Evolutionary conservation across 495 filamentous ascomycete species (phyloP).

Genomic region (Penicillium steckii): DNA sequence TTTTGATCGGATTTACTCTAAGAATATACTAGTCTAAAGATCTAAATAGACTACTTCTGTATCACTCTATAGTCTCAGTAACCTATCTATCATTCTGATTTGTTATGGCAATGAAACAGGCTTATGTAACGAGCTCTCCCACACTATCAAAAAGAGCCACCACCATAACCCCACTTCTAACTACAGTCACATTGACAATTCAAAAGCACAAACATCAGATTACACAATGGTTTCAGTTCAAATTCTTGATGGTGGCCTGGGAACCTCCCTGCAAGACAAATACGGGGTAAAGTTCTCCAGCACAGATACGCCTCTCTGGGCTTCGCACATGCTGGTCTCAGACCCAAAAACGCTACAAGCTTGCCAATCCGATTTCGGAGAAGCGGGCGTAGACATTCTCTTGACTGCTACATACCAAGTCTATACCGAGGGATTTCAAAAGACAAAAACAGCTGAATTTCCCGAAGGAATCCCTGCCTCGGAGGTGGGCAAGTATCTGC

Average conservation of each 20-base stretch:
- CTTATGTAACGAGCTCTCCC: not conserved
- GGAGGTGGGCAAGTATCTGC: constrained; percentile 23
- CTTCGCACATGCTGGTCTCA: constrained; percentile 58
- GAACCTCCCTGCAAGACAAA: constrained; percentile 60
- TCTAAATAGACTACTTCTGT: no score
- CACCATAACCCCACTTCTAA: not conserved
- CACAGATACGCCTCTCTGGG: constrained; percentile 59
- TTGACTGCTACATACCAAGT: constrained; percentile 67
- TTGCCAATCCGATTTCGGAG: constrained; percentile 54
- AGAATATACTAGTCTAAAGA: no score
- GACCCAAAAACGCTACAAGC: constrained; percentile 45
- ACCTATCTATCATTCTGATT: no score
- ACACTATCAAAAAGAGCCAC: not conserved
- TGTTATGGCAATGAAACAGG: not conserved
- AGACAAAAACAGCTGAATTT: constrained; percentile 27
- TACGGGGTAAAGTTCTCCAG: constrained; percentile 47
- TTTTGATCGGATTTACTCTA: no score
- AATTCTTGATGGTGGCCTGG: constrained; percentile 65
- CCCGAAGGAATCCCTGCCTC: constrained; percentile 23
- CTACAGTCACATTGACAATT: not conserved
- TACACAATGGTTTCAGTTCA: constrained; percentile 33
- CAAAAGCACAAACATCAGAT: not conserved
- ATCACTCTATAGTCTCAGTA: not conserved
- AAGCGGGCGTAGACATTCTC: constrained; percentile 56
- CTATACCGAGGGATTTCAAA: constrained; percentile 50